These are phyloP conservation scores for Penicillium verhagenii DNA, from an alignment of 495 filamentous ascomycete genomes.

Conservation along the genomic window DNA sequence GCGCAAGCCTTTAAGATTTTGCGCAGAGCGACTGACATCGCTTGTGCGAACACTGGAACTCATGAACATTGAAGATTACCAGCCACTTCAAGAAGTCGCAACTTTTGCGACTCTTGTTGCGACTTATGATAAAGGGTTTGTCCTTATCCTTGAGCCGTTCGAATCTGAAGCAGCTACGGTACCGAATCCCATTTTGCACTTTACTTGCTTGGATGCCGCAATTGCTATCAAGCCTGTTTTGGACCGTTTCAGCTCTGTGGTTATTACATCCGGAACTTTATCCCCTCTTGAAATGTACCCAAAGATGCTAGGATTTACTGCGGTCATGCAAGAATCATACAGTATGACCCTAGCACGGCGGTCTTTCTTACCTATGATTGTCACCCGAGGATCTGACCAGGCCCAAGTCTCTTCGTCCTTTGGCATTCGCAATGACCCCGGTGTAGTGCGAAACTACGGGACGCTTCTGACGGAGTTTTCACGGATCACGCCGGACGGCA, in stretches of 20 bases:
- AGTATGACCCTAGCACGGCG: slow-evolving; percentile 93
- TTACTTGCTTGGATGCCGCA: slow-evolving; percentile 94
- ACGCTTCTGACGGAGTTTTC: slow-evolving; percentile 89
- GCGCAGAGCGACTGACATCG: slow-evolving; percentile 90
- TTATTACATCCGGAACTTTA: slow-evolving; percentile 97
- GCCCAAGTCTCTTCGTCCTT: slow-evolving; percentile 87
- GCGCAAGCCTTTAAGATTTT: slow-evolving; percentile 92
- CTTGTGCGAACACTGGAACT: slow-evolving; percentile 94
- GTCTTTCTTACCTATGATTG: slow-evolving; percentile 96
- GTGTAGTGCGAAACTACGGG: slow-evolving; percentile 93
- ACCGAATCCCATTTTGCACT: slow-evolving; percentile 92
- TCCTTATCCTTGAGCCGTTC: slow-evolving; percentile 93
- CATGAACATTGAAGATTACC: slow-evolving; percentile 96
- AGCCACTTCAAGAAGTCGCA: slow-evolving; percentile 94
- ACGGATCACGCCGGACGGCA: slow-evolving; percentile 90
- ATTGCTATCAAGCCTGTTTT: slow-evolving; percentile 99
- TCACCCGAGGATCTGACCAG: slow-evolving; percentile 93
- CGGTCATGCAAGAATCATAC: slow-evolving; percentile 95
- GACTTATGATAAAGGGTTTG: slow-evolving; percentile 96
- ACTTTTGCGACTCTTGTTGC: slow-evolving; percentile 97
- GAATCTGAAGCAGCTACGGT: slow-evolving; percentile 95
- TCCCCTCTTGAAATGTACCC: slow-evolving; percentile 99
- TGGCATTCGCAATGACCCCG: slow-evolving; percentile 90
- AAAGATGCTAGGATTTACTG: slow-evolving; percentile 91
- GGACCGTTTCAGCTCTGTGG: slow-evolving; percentile 94